Base-by-base conservation (phyloP, 2,329 filamentous ascomycete genomes). In the Exserohilum rostratum region DNA sequence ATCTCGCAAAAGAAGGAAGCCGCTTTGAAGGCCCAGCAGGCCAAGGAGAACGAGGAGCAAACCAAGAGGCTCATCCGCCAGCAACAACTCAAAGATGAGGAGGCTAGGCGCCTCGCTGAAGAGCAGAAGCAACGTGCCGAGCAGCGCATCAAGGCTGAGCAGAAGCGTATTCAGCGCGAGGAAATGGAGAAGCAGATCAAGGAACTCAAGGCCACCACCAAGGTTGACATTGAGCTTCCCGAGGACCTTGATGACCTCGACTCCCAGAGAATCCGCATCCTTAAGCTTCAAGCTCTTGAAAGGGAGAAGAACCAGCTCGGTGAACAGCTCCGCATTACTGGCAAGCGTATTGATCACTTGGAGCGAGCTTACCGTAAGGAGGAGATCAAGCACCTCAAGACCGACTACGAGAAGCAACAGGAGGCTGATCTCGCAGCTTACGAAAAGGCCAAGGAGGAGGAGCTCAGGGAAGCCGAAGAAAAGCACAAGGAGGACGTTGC, bases 1-100 rank as follows among this genome's bases (percentile, higher is more conserved):
- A 99, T 99, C 67, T 89, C 96, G 74, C 96, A 96, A 83, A 93
- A 93, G 80, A 98, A 98, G 82, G 93, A 97, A 73, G 90, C 91
- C 62, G 92, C 91, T n/a, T 90, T 91, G 10, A 92, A 93, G 76
- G 86, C 91, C 40, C 86, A 93, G 66, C 91, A 95, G 58, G 88
- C 88, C 74, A 91, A 90, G 76, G 93, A 97, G 76, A 92, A 92
- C 72, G 95, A 98, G 78, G 93, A 93, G 73, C 92, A 95, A 54
- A 90, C 89, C 62, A 88, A 90, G 77, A 96, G 95, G 81, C 87
- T 90, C 62, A 84, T 93, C 55, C 90, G 90, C 58, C 91, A 93
- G 69, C 90, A 96, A 76, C 89, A 96, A 68, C 83, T 96, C 31
- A 90, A 91, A 70, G 92, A 96, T 73, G 92, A 92, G 20, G 95